Conservation (phyloP, 2,329 filamentous ascomycete genomes). For the Eutypella sp. region DNA sequence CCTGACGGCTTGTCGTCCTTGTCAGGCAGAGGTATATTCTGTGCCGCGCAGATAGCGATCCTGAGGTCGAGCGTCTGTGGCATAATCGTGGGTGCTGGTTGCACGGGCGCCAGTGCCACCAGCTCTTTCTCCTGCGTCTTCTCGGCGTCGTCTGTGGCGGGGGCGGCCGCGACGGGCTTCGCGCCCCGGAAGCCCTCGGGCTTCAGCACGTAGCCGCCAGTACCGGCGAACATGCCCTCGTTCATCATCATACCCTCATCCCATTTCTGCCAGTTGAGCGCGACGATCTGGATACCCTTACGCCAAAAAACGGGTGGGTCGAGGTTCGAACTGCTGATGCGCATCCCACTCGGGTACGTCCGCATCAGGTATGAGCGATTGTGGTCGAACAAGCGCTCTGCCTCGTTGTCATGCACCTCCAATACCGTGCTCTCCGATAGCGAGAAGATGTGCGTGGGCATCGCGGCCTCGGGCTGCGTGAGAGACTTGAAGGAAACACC, state of each 20-base stretch:
- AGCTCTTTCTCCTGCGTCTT: slow-evolving; percentile 3
- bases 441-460: slow-evolving; percentile 66
- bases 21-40: slow-evolving; percentile 64
- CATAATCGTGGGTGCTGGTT: slow-evolving; percentile 28
- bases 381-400: slow-evolving; percentile 64
- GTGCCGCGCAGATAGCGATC: slow-evolving; percentile 71
- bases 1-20: slow-evolving; percentile 44
- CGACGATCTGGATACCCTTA: slow-evolving; percentile 83
- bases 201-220: slow-evolving; percentile 82
- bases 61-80: slow-evolving; percentile 62
- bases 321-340: slow-evolving; percentile 79
- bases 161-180: slow-evolving; percentile 17
- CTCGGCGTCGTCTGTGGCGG: neutral
- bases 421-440: slow-evolving; percentile 61
- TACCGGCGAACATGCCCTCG: slow-evolving; percentile 82
- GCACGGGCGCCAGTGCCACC: slow-evolving; percentile 10
- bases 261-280: slow-evolving; percentile 88
- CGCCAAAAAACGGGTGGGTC: slow-evolving; percentile 84
- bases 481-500: slow-evolving; percentile 80
- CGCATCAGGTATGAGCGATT: slow-evolving; percentile 81
- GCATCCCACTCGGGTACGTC: slow-evolving; percentile 77
- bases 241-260: slow-evolving; percentile 97
- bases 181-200: slow-evolving; percentile 53
- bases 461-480: slow-evolving; percentile 62
- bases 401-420: slow-evolving; percentile 48